Conservation (phyloP, 805 yeast genomes). For the Schwanniomyces pseudopolymorphus region DNA sequence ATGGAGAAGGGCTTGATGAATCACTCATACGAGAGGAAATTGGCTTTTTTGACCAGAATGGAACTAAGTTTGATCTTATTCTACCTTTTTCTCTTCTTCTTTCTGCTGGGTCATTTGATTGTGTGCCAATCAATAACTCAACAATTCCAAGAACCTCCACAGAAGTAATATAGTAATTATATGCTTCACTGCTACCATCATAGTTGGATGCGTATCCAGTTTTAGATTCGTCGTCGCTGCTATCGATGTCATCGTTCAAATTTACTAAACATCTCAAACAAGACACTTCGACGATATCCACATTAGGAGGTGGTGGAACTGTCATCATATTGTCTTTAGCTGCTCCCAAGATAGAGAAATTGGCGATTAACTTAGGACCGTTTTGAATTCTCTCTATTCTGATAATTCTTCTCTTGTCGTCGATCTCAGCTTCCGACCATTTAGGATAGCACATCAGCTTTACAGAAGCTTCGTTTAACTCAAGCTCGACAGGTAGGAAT, state of each 20-base stretch:
- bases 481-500: conserved; percentile 48
- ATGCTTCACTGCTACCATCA: conserved; percentile 23
- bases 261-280: conserved; percentile 49
- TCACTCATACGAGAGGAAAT: conserved; percentile 46
- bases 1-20: conserved; percentile 6
- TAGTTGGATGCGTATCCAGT: conserved; percentile 10
- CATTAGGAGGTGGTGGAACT: conserved; percentile 39
- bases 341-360: conserved; percentile 52
- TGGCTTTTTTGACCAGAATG: conserved; percentile 65
- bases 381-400: conserved; percentile 56
- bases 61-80: conserved; percentile 62
- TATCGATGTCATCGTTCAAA: conserved; percentile 29
- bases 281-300: conserved; percentile 57
- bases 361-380: conserved; percentile 45
- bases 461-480: conserved; percentile 44
- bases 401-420: conserved; percentile 56
- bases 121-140: conserved; percentile 57
- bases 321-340: conserved; percentile 47
- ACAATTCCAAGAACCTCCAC: conserved; percentile 68
- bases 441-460: conserved; percentile 50
- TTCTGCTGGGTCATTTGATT: conserved; percentile 45
- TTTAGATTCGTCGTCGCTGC: conserved; percentile 22
- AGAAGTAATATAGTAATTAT: conserved; percentile 55
- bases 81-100: conserved; percentile 66
- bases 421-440: conserved; percentile 48